phyloP scores from a whole-genome alignment of 1,284 basidiomycete species.

The Boletellus sp. region DNA sequence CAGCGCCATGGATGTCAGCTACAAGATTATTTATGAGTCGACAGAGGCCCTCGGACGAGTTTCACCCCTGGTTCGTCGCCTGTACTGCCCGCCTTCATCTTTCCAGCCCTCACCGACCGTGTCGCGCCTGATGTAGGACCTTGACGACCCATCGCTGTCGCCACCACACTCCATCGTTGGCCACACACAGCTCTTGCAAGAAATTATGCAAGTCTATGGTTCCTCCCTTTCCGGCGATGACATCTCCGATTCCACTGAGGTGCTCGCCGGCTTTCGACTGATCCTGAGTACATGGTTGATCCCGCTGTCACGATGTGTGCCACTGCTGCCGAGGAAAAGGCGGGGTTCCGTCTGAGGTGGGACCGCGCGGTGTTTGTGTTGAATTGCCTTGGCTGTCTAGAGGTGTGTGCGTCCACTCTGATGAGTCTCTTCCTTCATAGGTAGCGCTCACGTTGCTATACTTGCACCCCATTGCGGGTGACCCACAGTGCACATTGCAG shows the following conservation, averaged over 20 bases:
- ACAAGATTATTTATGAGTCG: constrained; percentile 82
- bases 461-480: no score
- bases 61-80: constrained; percentile 59
- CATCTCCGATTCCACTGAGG: constrained; percentile 22
- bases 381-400: constrained; percentile 80
- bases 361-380: constrained; percentile 79
- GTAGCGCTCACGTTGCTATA: no score
- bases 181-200: constrained; percentile 77
- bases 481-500: no score
- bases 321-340: constrained; percentile 65
- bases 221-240: constrained; percentile 68
- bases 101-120: neutral
- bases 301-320: constrained; percentile 78
- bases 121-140: constrained; percentile 45
- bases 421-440: no score
- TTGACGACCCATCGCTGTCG: constrained; percentile 72
- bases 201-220: constrained; percentile 86
- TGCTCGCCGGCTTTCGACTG: constrained; percentile 42
- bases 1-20: constrained; percentile 79
- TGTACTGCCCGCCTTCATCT: neutral
- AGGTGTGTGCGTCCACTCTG: constrained; percentile 41
- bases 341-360: constrained; percentile 55
- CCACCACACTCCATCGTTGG: constrained; percentile 80
- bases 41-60: constrained; percentile 79
- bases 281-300: constrained; percentile 79